These are phyloP conservation scores for Pseudevernia furfuracea DNA, from an alignment of 495 filamentous ascomycete genomes.

Conservation along the genomic window DNA sequence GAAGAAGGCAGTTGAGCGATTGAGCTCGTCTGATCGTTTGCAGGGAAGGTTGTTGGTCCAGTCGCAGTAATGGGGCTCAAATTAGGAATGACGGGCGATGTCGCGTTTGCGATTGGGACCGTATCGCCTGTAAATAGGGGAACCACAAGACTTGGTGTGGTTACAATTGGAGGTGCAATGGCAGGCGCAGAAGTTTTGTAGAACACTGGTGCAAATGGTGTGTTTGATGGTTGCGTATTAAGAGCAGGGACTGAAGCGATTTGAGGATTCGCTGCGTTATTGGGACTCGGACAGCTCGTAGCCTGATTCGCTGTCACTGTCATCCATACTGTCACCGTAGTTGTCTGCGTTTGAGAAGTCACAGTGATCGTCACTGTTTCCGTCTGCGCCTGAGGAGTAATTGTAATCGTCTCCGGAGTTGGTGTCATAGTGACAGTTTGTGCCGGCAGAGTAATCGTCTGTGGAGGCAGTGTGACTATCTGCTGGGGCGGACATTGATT, in stretches of 20 bases:
- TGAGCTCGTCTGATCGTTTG: neutral
- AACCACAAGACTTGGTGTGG: neutral
- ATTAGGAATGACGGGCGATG: neutral
- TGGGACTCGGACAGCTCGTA: slow-evolving; percentile 6
- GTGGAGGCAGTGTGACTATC: slow-evolving; percentile 19
- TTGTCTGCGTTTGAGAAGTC: slow-evolving; percentile 13
- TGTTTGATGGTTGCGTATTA: neutral
- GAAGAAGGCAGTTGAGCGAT: neutral
- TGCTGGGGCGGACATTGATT: slow-evolving; percentile 12
- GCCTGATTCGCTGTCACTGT: slow-evolving; percentile 12
- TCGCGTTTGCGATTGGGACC: slow-evolving; percentile 1
- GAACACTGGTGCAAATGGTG: neutral
- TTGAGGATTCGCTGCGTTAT: slow-evolving; percentile 12
- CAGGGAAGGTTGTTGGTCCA: neutral
- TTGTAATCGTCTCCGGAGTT: slow-evolving; percentile 12
- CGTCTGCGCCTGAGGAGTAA: slow-evolving; percentile 8
- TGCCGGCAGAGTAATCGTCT: slow-evolving; percentile 18
- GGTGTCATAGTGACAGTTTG: slow-evolving; percentile 22
- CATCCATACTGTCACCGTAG: slow-evolving; percentile 9
- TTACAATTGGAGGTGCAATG: neutral
- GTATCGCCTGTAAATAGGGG: neutral
- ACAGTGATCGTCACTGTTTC: slow-evolving; percentile 9
- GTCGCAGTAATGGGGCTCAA: neutral
- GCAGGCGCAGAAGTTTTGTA: neutral
- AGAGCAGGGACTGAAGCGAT: neutral